Conservation (phyloP, 2,329 filamentous ascomycete genomes). For the Microdochium nivale region DNA sequence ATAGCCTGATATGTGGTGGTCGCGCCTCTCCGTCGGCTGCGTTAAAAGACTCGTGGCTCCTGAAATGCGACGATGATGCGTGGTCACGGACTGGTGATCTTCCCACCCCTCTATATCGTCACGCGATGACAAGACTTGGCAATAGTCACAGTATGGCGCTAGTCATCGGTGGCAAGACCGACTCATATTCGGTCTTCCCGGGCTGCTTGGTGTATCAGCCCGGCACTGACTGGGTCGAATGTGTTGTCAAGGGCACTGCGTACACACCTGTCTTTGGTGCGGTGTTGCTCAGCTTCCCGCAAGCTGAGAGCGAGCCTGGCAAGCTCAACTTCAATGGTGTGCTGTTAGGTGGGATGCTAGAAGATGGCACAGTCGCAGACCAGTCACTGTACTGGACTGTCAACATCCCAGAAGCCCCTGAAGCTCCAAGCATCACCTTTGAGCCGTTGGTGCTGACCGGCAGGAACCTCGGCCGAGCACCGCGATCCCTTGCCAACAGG, state of each 20-base stretch:
- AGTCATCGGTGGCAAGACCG: slow-evolving; percentile 53
- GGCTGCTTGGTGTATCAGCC: slow-evolving; percentile 45
- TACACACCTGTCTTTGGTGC: slow-evolving; percentile 35
- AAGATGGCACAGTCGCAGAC: slow-evolving; percentile 52
- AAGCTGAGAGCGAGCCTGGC: slow-evolving; percentile 6
- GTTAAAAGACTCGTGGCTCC: slow-evolving; percentile 68
- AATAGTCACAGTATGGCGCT: slow-evolving; percentile 40
- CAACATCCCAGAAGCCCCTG: slow-evolving; percentile 7
- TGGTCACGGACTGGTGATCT: slow-evolving; percentile 62
- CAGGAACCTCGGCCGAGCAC: not conserved
- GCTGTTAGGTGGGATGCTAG: slow-evolving; percentile 62
- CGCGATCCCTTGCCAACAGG: slow-evolving; percentile 24
- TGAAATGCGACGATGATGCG: slow-evolving; percentile 37
- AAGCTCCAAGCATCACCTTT: slow-evolving; percentile 21
- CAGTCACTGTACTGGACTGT: slow-evolving; percentile 60
- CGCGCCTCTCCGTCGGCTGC: slow-evolving; percentile 65
- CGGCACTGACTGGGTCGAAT: slow-evolving; percentile 36
- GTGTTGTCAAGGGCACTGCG: slow-evolving; percentile 22
- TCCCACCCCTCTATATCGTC: slow-evolving; percentile 66
- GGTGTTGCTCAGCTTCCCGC: slow-evolving; percentile 21
- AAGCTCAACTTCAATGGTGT: slow-evolving; percentile 43
- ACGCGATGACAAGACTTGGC: slow-evolving; percentile 50
- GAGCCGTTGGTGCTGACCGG: not conserved
- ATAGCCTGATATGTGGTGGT: slow-evolving; percentile 65
- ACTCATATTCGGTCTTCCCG: slow-evolving; percentile 35